A percentile compares a stretch with the other conserved stretches of the same genome.
These are phyloP conservation scores for Leucosporidium creatinivorum DNA, from an alignment of 768 basidiomycete genomes.

Conservation along the genomic window DNA sequence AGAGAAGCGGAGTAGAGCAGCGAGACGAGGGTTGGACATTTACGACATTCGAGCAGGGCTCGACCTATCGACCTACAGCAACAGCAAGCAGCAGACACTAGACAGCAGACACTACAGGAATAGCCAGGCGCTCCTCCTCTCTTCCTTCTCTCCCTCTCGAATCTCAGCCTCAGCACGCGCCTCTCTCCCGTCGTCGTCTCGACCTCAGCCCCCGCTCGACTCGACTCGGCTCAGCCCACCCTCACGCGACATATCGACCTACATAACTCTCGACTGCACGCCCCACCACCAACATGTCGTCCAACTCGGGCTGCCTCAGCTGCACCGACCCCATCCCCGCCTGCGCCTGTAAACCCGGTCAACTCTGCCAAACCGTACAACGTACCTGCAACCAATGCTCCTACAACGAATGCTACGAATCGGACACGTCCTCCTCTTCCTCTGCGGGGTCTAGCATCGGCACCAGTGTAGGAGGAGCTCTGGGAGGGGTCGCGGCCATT, in stretches of 20 bases:
- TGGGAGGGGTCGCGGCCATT: slow-evolving; percentile 35
- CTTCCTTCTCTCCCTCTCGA: too few species aligned
- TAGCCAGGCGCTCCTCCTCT: too few species aligned
- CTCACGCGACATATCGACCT: too few species aligned
- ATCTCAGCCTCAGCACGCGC: too few species aligned
- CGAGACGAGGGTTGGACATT: neutral
- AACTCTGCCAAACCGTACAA: slow-evolving; percentile 20
- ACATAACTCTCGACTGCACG: too few species aligned
- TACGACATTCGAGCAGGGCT: neutral
- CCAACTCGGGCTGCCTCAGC: slow-evolving; percentile 1
- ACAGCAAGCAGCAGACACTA: neutral
- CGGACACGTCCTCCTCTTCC: neutral
- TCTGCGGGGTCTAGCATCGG: slow-evolving; percentile 13
- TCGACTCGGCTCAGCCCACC: neutral
- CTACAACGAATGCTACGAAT: slow-evolving; percentile 28
- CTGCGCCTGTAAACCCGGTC: slow-evolving; percentile 24
- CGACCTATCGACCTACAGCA: neutral
- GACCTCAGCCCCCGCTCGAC: neutral
- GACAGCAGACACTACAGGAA: neutral
- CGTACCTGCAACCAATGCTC: slow-evolving; percentile 30
- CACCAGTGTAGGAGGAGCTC: slow-evolving; percentile 30
- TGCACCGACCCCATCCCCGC: slow-evolving; percentile 18
- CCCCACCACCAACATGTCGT: neutral
- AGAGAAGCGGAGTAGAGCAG: neutral
- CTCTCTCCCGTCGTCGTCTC: neutral